Evolutionary conservation across 148 eudicot genomes (phyloP).

Genomic region (Amaranthus cruentus): DNA sequence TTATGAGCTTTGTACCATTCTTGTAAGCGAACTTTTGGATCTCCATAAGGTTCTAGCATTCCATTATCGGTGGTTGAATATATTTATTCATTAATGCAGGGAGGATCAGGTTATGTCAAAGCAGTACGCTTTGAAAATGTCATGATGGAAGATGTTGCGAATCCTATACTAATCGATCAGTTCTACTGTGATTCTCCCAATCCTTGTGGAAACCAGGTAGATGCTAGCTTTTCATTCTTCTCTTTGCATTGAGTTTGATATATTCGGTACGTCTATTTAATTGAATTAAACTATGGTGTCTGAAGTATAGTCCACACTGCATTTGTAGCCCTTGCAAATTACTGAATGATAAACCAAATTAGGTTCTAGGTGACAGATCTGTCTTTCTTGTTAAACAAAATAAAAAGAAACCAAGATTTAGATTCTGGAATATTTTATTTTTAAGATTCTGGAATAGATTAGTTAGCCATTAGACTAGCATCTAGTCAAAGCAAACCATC

Average conservation of each 20-base stretch:
- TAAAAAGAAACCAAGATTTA: background rate
- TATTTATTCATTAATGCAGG: constrained; percentile 36
- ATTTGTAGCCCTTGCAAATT: background rate
- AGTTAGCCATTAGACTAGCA: background rate
- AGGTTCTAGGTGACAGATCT: background rate
- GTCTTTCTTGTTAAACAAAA: no score
- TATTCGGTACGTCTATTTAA: background rate
- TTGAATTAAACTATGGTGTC: background rate
- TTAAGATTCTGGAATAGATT: background rate
- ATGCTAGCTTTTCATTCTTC: background rate
- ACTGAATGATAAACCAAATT: background rate
- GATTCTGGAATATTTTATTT: background rate
- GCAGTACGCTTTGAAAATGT: constrained; percentile 70
- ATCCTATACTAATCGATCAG: constrained; percentile 90
- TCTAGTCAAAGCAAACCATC: constrained; percentile 29
- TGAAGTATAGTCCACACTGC: background rate
- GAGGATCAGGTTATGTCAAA: constrained; percentile 89
- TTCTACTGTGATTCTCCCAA: constrained; percentile 87
- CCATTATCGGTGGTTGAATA: background rate
- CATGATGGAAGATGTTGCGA: constrained; percentile 73
- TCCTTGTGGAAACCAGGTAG: constrained; percentile 72
- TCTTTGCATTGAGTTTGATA: background rate
- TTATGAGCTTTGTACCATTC: background rate
- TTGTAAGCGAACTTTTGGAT: background rate
- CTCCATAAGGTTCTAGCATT: background rate